Evolutionary conservation across 179 eudicot genomes (phyloP), one percentile per base, ranked within the genome.

Genomic region (Monotropa hypopitys): DNA sequence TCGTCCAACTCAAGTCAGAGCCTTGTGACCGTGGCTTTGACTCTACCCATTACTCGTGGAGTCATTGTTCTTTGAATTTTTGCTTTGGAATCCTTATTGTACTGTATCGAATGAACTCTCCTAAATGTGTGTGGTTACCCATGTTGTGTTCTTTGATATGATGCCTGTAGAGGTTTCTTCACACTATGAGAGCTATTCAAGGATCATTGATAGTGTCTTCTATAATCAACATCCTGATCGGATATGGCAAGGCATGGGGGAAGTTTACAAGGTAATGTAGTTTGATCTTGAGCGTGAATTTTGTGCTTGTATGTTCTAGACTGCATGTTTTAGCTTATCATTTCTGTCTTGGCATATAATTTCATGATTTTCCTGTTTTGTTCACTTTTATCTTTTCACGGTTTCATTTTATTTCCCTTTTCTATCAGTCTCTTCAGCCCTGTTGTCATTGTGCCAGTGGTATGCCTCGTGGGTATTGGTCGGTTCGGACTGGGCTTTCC

Each of bases 171-270:
- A 95, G 95, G 81, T 95, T 95, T 77, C 45, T 85, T 59, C 99
- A 85, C 85, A 90, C 89, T 42, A 91, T 93, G 82, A 89, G 97
- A 86, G 88, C 96, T 42, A 86, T 93, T 79, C 98, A 93, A 85
- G 99, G 99, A 77, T 86, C 97, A 50, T 77, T 95, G 42, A 93
- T 95, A 40, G 90, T 93, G 40, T 95, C 99, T 45, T 95, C 99
- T 56, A 81, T 95, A 69, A 45, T 95, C 61, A 89, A 88, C 85
- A 95, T 95, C 53, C 74, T 95, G 74, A 86, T 93, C 30, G 99
- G 99, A 65, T 93, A 86, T 79, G 77, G 95, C 77, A 84, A 80
- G 80, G 86, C 74, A n/a, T 95, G 99, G 99, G 97, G 92, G 74
- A 84, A 87, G 47, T 79, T 91, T 61, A 85, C 93, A 16, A 91